phyloP scores from a whole-genome alignment of 2,329 filamentous ascomycete species.

The Aspergillus bombycis region DNA sequence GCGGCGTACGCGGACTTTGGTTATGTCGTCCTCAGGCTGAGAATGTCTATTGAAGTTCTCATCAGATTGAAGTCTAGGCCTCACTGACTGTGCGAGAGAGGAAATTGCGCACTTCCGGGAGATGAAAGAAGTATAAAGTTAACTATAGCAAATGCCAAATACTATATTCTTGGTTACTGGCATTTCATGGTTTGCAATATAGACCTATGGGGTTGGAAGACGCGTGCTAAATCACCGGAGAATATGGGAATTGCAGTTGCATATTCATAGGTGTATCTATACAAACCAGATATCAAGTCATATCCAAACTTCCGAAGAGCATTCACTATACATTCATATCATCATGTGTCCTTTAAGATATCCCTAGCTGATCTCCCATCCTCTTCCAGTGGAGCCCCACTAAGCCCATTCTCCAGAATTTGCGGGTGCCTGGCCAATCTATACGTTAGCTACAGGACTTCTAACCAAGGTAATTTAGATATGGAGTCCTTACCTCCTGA shows the following conservation, averaged over 20 bases:
- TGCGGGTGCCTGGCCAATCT: not conserved
- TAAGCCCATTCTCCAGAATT: slow-evolving; percentile 3
- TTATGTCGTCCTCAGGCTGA: not conserved
- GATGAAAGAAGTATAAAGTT: too few species aligned
- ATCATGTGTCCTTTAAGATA: not conserved
- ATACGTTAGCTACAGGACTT: not conserved
- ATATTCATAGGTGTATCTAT: not conserved
- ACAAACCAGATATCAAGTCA: not conserved
- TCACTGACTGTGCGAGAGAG: not conserved
- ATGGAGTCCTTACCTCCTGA: slow-evolving; percentile 6
- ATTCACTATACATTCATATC: not conserved
- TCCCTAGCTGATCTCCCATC: not conserved
- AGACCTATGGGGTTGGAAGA: too few species aligned
- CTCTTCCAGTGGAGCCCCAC: not conserved
- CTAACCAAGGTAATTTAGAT: not conserved
- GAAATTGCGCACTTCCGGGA: too few species aligned
- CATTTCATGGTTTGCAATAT: too few species aligned
- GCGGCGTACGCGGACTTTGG: not conserved
- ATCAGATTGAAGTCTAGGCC: not conserved
- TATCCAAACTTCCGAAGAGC: not conserved
- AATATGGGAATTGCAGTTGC: not conserved
- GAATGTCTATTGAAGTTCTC: too few species aligned
- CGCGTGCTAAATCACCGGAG: too few species aligned
- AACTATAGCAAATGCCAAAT: not conserved
- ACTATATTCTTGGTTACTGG: too few species aligned